Evolutionary conservation across 2,329 filamentous ascomycete genomes (phyloP), one percentile per base, ranked within the genome.

Genomic region (Arthrobotrys musiformis): DNA sequence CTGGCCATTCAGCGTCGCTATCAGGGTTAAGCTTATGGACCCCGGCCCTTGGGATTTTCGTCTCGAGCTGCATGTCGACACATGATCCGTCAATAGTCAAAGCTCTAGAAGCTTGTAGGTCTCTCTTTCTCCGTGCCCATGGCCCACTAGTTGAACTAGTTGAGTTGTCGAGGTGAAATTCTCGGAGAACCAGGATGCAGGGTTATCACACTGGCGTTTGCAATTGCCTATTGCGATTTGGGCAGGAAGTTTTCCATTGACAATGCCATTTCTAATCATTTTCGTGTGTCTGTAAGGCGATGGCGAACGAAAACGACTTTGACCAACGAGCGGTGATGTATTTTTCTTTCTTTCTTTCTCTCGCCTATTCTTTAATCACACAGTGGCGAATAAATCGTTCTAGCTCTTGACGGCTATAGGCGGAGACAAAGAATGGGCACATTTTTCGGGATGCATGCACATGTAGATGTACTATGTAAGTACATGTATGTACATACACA

Each of bases 1-100:
- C 19, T 64, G n/a, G 24, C 40, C 56, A 62, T 62, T 62, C 26
- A 48, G 35, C 24, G 22, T 70, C 30, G 58, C 17, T 15, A 7
- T 56, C 33, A 17, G 42, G 24, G 42, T 64, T 76, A 76, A 76
- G 72, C 72, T 76, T 50, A 66, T 70, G 63, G 60, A 70, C 63
- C 72, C 72, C 33, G 68, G 63, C 46, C 44, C 60, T 37, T 13
- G 37, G 35, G 26, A 40, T 40, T 58, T 52, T 76, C 72, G 72
- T 76, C 56, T 76, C 72, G 72, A 76, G 64, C 63, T 76, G 72
- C 72, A 70, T 37, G 48, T 61, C 48, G 64, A 76, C 72, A 76
- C 72, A 69, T 76, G 72, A 76, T 76, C 56, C 28, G 48, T 19
- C 50, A 28, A 46, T 44, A 26, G 40, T 60, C 64, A 60, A 69